These are phyloP conservation scores for Leersia perrieri DNA, from an alignment of 176 grass and related monocot genomes.

Conservation along the genomic window DNA sequence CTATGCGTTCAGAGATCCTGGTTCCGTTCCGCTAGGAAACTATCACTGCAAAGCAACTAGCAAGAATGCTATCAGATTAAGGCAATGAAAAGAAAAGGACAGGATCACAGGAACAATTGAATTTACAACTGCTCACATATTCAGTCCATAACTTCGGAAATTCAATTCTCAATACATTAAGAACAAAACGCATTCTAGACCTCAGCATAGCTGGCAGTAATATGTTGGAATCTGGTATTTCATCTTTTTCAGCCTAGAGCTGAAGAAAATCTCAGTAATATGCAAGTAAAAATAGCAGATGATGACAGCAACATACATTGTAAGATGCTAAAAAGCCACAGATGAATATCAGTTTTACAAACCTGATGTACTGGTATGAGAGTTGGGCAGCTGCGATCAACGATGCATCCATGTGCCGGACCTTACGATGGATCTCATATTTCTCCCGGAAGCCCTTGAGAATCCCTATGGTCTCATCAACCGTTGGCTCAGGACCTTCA, in stretches of 20 bases:
- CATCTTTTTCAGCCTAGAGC: background rate
- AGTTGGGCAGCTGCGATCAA: conserved; percentile 70
- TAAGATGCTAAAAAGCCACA: background rate
- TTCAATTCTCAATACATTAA: background rate
- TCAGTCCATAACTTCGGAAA: background rate
- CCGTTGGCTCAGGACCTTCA: conserved; percentile 84
- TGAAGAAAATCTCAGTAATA: too few relatives aligned
- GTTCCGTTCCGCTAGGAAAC: too few relatives aligned
- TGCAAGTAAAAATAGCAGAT: background rate
- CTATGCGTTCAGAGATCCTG: too few relatives aligned
- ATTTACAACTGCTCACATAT: background rate
- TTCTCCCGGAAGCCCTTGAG: conserved; percentile 75
- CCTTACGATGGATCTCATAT: conserved; percentile 96
- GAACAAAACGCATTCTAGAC: background rate
- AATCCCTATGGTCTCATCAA: conserved; percentile 91
- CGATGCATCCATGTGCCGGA: conserved; percentile 80
- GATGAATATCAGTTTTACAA: conserved; percentile 3
- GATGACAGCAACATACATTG: background rate
- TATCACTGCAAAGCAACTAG: conserved; percentile 55
- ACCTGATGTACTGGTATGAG: conserved; percentile 95
- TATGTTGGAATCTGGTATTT: background rate
- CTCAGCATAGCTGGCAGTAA: background rate
- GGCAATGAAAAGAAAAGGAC: too few relatives aligned
- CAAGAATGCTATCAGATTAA: conserved; percentile 10
- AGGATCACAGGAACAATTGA: background rate